These are phyloP conservation scores for Pseudogymnoascus sp. DNA, from an alignment of 2,329 filamentous ascomycete genomes.

Conservation along the genomic window DNA sequence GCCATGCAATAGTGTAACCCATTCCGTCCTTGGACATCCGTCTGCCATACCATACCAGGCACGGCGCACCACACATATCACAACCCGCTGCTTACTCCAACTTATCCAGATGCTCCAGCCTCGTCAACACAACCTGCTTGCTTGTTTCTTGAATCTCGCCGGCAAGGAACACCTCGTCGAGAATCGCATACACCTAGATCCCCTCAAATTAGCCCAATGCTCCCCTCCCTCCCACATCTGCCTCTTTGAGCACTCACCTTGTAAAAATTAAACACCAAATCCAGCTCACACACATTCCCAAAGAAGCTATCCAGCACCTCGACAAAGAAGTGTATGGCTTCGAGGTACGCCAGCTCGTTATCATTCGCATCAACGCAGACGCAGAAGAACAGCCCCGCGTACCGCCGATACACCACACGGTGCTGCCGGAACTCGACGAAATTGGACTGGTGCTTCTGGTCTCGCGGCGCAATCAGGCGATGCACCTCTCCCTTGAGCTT, in stretches of 20 bases:
- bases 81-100: constrained; percentile 53
- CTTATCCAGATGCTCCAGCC: constrained; percentile 93
- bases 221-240: neutral
- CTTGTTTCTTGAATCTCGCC: constrained; percentile 98
- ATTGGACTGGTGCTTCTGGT: constrained; percentile 99
- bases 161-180: constrained; percentile 95
- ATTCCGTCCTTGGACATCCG: neutral
- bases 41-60: constrained; percentile 1
- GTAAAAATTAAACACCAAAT: constrained; percentile 76
- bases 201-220: constrained; percentile 4
- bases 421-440: constrained; percentile 95
- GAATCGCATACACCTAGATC: constrained; percentile 80
- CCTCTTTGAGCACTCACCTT: constrained; percentile 37
- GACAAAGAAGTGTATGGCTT: constrained; percentile 98
- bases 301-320: constrained; percentile 98
- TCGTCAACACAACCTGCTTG: constrained; percentile 92
- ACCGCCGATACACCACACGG: constrained; percentile 95
- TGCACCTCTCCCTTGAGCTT: constrained; percentile 98
- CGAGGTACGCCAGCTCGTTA: constrained; percentile 92
- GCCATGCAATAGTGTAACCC: constrained; percentile 11
- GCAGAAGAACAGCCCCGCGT: constrained; percentile 98
- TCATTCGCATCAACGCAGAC: constrained; percentile 98
- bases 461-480: constrained; percentile 90
- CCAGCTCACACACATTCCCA: constrained; percentile 96
- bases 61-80: neutral